Base-by-base conservation (phyloP, 306 rosid genomes). In the Trifolium dubium region DNA sequence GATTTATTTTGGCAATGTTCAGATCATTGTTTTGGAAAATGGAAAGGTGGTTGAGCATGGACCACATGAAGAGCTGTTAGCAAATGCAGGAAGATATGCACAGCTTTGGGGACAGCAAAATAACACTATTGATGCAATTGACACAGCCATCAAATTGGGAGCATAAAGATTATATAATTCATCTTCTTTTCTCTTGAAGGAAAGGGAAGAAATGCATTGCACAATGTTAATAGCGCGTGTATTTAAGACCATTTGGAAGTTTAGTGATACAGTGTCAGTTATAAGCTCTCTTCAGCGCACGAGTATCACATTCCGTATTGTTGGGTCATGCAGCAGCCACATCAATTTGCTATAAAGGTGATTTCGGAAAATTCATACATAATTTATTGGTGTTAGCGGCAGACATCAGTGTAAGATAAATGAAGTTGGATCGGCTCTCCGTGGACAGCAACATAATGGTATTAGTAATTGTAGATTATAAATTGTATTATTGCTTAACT, bases 91-190 rank as follows among this genome's bases (percentile, higher is more conserved):
- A 86, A 89, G 98, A 87, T 94, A 94, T 79, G 90, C 98, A 15
- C 98, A 94, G 81, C 92, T 94, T 35, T 94, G 98, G 98, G 92
- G 87, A 76, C 97, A 94, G 80, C 98, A 94, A 84, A 91, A 93
- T 80, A 94, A 72, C 85, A 79, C 97, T 17, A 44, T 91, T 17
- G 97, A 94, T 76, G 83, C 88, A 44, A 79, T 86, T 60, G 97
- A 93, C 66, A 54, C 96, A 23, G 86, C 90, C 59, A 74, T 79
- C 76, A 88, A 82, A 81, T 14, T 80, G 46, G 88, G 80, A 75
- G 73, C 83, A 46, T 86, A 74, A 77, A 71, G 64, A 40, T 12
- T 17, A 77, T 40, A n/a, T 17, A 23, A 77, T 39, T 39, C 72
- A 18, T 78, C 69, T 35, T 66, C 37, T 10, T 63, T 62, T 39